These are phyloP conservation scores for Pseudonitzschia delicatissima DNA, from an alignment of 108 stramenopile species.

Conservation along the genomic window DNA sequence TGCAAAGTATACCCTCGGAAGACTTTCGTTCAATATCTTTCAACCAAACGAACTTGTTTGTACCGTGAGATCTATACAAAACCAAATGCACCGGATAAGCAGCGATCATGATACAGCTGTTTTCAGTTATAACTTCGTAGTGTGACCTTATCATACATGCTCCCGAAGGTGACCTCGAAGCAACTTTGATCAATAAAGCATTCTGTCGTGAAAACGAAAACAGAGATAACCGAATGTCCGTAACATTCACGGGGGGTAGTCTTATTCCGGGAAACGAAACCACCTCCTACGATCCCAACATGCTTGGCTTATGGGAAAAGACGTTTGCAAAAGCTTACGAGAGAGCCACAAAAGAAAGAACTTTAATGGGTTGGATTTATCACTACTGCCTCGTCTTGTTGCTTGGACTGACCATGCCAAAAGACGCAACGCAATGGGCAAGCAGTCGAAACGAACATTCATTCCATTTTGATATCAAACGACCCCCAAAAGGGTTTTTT, in stretches of 20 bases:
- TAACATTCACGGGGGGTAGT: slow-evolving; percentile 38
- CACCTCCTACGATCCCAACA: not conserved
- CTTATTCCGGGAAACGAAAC: slow-evolving; percentile 27
- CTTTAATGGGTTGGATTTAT: slow-evolving; percentile 22
- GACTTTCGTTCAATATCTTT: slow-evolving; percentile 55
- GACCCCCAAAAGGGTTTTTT: slow-evolving; percentile 35
- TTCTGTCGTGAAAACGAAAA: slow-evolving; percentile 23
- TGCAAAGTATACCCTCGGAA: slow-evolving; percentile 48
- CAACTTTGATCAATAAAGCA: slow-evolving; percentile 33
- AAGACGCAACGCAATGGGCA: slow-evolving; percentile 12
- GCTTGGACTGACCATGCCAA: slow-evolving; percentile 42
- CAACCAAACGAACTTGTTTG: slow-evolving; percentile 45
- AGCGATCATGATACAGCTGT: slow-evolving; percentile 6
- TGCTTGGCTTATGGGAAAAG: slow-evolving; percentile 31
- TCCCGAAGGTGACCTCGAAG: slow-evolving; percentile 33
- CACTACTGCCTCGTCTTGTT: slow-evolving; percentile 39
- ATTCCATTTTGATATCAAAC: slow-evolving; percentile 41
- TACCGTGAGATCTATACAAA: slow-evolving; percentile 34
- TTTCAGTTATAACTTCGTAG: slow-evolving; percentile 30
- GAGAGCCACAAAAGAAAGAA: slow-evolving; percentile 33
- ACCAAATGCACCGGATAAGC: slow-evolving; percentile 18
- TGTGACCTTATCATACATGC: slow-evolving; percentile 36
- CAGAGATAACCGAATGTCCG: slow-evolving; percentile 28
- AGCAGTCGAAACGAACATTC: not conserved
- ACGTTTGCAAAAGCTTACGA: slow-evolving; percentile 33